Evolutionary conservation across 2,329 filamentous ascomycete genomes (phyloP).

Genomic region (Aspergillus chevalieri): DNA sequence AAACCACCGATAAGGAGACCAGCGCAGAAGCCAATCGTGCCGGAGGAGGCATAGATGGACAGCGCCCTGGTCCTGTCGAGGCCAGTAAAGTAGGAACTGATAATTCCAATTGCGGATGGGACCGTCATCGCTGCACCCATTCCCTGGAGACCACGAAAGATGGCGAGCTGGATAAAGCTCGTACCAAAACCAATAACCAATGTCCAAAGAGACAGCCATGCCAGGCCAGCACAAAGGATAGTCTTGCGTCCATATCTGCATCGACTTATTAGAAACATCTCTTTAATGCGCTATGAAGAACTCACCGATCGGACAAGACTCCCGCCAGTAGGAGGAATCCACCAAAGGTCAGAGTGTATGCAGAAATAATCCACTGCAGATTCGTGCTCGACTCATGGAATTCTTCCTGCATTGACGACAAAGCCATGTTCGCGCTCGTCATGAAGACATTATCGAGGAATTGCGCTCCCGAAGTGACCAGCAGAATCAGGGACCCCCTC

Average conservation of each 20-base stretch:
- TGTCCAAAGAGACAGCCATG: constrained; percentile 32
- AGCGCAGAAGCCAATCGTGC: constrained; percentile 36
- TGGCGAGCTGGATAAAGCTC: constrained; percentile 35
- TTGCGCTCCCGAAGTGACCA: constrained; percentile 40
- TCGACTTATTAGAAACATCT: constrained; percentile 3
- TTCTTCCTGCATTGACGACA: constrained; percentile 37
- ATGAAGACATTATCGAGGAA: constrained; percentile 43
- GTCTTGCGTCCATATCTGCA: constrained; percentile 32
- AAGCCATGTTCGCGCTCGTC: constrained; percentile 37
- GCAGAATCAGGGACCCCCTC: constrained; percentile 33
- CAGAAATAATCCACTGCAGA: constrained; percentile 39
- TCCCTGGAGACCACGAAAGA: constrained; percentile 42
- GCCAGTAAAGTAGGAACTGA: constrained; percentile 37
- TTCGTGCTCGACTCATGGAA: constrained; percentile 29
- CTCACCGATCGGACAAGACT: constrained; percentile 29
- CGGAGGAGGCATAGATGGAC: constrained; percentile 35
- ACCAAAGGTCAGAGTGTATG: constrained; percentile 37
- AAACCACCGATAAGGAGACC: constrained; percentile 37
- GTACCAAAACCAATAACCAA: constrained; percentile 35
- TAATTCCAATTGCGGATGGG: constrained; percentile 43
- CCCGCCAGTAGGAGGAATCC: constrained; percentile 30
- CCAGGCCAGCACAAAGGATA: constrained; percentile 34
- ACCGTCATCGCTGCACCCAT: constrained; percentile 44
- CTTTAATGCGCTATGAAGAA: not conserved
- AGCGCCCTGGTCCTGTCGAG: constrained; percentile 33